Percentiles rank a stretch among this genome's conserved stretches.
These are phyloP conservation scores for Agaricus bisporus DNA, from an alignment of 768 basidiomycete genomes.

Conservation along the genomic window DNA sequence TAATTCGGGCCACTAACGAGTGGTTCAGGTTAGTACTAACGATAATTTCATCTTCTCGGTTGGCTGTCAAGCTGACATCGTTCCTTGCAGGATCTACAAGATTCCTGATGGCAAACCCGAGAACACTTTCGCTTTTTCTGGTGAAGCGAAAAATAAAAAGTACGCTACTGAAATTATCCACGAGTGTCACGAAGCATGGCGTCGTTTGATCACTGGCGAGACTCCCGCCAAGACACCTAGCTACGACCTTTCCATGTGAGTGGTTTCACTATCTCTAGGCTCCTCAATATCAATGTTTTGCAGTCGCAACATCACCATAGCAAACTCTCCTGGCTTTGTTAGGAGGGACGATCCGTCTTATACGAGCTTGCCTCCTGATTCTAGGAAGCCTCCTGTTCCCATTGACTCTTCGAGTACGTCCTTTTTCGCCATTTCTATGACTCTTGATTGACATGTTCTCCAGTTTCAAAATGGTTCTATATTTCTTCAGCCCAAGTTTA, in stretches of 20 bases:
- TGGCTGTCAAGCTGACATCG: background rate
- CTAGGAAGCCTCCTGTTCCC: conserved; percentile 78
- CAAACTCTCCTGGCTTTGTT: conserved; percentile 68
- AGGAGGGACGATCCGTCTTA: conserved; percentile 58
- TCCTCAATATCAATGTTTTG: conserved; percentile 8
- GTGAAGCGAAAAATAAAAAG: conserved; percentile 99
- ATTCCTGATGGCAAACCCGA: conserved; percentile 95
- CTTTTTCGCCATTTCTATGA: background rate
- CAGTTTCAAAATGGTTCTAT: conserved; percentile 92
- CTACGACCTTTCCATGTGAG: conserved; percentile 85
- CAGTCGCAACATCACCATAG: conserved; percentile 78
- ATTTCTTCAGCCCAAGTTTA: conserved; percentile 85
- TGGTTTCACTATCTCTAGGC: conserved; percentile 9
- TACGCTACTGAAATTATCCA: conserved; percentile 99
- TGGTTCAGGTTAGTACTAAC: conserved; percentile 78
- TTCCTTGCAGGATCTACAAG: conserved; percentile 74
- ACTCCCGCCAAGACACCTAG: conserved; percentile 60
- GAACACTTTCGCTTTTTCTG: conserved; percentile 98
- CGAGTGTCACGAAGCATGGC: conserved; percentile 99
- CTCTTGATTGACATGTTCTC: conserved; percentile 2
- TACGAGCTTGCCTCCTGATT: conserved; percentile 64
- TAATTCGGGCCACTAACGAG: conserved; percentile 96
- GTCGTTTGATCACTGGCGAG: conserved; percentile 82
- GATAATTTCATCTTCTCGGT: background rate
- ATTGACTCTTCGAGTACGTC: conserved; percentile 85